Base-by-base conservation (phyloP, 2,329 filamentous ascomycete species). In the Diaporthe ilicicola region DNA sequence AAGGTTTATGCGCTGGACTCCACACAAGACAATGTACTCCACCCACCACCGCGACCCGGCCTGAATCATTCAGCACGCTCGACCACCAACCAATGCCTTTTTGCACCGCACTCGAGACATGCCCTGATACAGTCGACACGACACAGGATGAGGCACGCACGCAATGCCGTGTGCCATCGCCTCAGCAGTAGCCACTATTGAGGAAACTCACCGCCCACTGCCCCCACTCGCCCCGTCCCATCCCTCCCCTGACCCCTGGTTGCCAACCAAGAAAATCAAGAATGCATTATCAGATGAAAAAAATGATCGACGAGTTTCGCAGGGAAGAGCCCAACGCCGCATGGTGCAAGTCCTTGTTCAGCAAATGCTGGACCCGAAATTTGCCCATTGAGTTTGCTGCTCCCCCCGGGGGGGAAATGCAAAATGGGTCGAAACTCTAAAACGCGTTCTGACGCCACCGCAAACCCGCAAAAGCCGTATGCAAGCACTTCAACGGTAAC, bases 1-100 rank as follows among this genome's bases (percentile, higher is more conserved):
- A 62, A 62, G 59, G 59, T 62, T 62, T 62, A 62, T 50, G 59
- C n/a, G 59, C 42, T 62, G 59, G 59, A 34, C 59, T 62, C 59
- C 59, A 62, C 59, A 62, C 42, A 59, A 32, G 24, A 61, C 39
- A 46, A 32, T 17, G 42, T 24, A 6, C 56, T 19, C 59, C 27
- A 34, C 59, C 59, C 19, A 22, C 42, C 42, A 62, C 34, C 59
- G 24, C 42, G 56, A 62, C 32, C 56, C 17, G 6, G 13, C 39
- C 55, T 62, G 56, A 62, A 62, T 62, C 56, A 62, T 46, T 62
- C 42, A 61, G 44, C 39, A 34, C 39, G 56, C 56, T 62, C 42
- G 42, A 62, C 56, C 56, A 62, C 56, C 56, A 62, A 22, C 32
- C 32, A 34, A 34, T 34, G 9, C 4, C 48, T 27, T 19, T 32